Evolutionary conservation across 2,329 filamentous ascomycete genomes (phyloP).

Genomic region (Ceratocystis destructans): DNA sequence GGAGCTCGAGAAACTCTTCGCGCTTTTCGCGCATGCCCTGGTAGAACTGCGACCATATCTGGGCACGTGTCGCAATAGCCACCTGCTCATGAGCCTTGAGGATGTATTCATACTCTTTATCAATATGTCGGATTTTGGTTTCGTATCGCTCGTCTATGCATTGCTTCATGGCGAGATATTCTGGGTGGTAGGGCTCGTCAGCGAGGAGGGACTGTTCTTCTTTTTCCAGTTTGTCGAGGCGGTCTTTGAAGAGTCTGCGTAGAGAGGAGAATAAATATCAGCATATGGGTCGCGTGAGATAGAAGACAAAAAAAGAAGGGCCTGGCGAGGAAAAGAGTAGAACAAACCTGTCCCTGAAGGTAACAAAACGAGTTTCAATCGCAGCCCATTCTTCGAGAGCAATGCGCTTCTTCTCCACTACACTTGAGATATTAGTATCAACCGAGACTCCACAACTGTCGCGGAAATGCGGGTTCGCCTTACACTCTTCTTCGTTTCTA

Average conservation of each 20-base stretch:
- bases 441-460: background rate
- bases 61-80: constrained; percentile 67
- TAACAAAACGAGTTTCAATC: constrained; percentile 79
- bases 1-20: constrained; percentile 62
- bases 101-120: constrained; percentile 59
- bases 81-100: constrained; percentile 58
- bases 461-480: constrained; percentile 23
- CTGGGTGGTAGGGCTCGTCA: constrained; percentile 63
- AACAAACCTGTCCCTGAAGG: constrained; percentile 63
- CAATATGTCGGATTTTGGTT: constrained; percentile 64
- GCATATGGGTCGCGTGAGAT: background rate
- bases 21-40: constrained; percentile 73
- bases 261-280: constrained; percentile 22
- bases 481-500: constrained; percentile 53
- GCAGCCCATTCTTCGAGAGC: constrained; percentile 66
- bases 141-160: constrained; percentile 71
- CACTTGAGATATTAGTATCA: constrained; percentile 23
- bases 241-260: constrained; percentile 70
- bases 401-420: constrained; percentile 63
- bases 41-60: constrained; percentile 81
- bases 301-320: background rate
- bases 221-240: constrained; percentile 64
- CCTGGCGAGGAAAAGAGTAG: background rate
- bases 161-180: constrained; percentile 80
- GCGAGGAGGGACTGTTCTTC: constrained; percentile 49